A percentile compares a stretch with the other conserved stretches of the same genome.
These are phyloP conservation scores for Effrenium voratum DNA, from an alignment of 73 alveolate genomes.

Conservation along the genomic window DNA sequence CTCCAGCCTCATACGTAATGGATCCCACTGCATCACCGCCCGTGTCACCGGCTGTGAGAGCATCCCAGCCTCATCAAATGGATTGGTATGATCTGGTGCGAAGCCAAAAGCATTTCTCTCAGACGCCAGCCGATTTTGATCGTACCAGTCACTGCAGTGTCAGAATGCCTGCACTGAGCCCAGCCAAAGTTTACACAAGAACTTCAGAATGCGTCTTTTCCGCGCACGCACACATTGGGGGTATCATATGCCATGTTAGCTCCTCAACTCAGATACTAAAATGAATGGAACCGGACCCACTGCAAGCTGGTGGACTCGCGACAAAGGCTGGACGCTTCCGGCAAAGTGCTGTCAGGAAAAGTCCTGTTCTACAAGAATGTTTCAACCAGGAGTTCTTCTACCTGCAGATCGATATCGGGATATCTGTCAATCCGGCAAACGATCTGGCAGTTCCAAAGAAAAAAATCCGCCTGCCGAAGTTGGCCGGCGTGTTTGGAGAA, in stretches of 20 bases:
- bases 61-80: conserved; percentile 45
- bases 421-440: too few relatives aligned
- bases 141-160: conserved; percentile 35
- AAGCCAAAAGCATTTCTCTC: background rate
- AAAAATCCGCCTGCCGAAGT: conserved; percentile 72
- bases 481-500: conserved; percentile 66
- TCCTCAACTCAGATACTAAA: too few relatives aligned
- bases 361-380: too few relatives aligned
- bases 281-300: too few relatives aligned
- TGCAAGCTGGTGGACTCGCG: too few relatives aligned
- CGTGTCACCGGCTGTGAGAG: conserved; percentile 61
- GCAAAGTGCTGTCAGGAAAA: too few relatives aligned
- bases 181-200: background rate
- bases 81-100: background rate
- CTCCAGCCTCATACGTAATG: conserved; percentile 34
- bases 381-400: too few relatives aligned
- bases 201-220: background rate
- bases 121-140: conserved; percentile 12
- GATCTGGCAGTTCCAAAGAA: too few relatives aligned
- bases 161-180: background rate
- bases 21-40: conserved; percentile 65
- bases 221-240: background rate
- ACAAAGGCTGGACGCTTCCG: too few relatives aligned
- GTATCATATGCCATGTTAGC: too few relatives aligned
- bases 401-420: too few relatives aligned